Evolutionary conservation across 2,329 filamentous ascomycete genomes (phyloP), one percentile per base, ranked within the genome.

Genomic region (Claviceps quebecensis): DNA sequence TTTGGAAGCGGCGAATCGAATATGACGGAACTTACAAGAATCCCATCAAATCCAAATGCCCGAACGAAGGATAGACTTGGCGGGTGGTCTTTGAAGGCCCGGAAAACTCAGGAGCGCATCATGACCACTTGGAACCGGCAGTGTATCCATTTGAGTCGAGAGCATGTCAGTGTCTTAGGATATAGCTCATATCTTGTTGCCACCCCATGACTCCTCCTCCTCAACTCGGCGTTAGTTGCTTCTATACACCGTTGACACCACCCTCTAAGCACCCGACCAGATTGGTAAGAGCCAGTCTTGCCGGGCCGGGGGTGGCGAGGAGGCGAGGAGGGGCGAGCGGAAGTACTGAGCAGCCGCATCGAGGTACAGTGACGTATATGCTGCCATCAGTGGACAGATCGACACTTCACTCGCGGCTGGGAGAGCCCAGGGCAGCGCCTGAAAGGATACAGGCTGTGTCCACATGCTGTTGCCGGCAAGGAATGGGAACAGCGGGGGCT

Each of bases 401-500:
- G 86, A 81, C 50, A 84, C 75, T 54, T 90, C 84, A 65, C 77
- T 80, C 71, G 94, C 74, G 62, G 76, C 77, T 73, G 95, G 83
- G 64, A 78, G 83, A 55, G 84, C 79, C 90, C 90, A 96, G 66
- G 91, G 78, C 49, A 81, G 78, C 53, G 81, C 76, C 60, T 78
- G 76, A 61, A 78, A 63, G 39, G 82, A 83, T 64, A 93, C 87
- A 47, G 78, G 72, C 61, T 87, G 84, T 52, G 84, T 82, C 91
- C 90, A 96, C 78, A 91, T 87, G 67, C 77, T 80, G 59, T 82
- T 78, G 52, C 78, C 76, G 52, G 29, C 4, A 85, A 82, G 47
- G 87, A 89, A 74, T 86, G 89, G 88, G 50, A 97, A 76, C 59
- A 95, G 75, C 53, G 88, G 84, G 55, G 86, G 85, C 58, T 90